Percentiles rank a stretch among this genome's conserved stretches.
Conservation (phyloP, 768 basidiomycete genomes). For the Naematelia encephala region DNA sequence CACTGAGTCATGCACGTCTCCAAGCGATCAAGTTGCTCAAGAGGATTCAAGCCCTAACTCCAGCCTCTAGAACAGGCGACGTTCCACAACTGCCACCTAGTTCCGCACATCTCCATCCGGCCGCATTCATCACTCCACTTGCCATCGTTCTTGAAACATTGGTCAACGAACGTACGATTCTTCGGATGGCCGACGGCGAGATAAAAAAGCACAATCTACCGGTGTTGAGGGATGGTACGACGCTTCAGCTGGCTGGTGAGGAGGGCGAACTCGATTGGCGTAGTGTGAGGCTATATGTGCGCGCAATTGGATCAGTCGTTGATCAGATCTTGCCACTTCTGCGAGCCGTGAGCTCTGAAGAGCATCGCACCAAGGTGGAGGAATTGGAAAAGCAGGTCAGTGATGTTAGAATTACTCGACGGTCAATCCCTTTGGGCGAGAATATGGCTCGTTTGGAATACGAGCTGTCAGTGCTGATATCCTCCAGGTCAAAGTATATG, state of each 20-base stretch:
- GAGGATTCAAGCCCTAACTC: slow-evolving; percentile 9
- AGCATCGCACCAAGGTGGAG: slow-evolving; percentile 10
- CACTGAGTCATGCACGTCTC: background rate
- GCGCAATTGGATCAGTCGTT: slow-evolving; percentile 18
- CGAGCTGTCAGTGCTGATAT: background rate
- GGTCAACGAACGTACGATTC: slow-evolving; percentile 28
- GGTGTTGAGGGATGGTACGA: slow-evolving; percentile 8
- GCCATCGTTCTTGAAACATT: slow-evolving; percentile 36
- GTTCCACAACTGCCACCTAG: slow-evolving; percentile 9
- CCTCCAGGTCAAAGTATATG: slow-evolving; percentile 16
- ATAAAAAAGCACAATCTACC: slow-evolving; percentile 10
- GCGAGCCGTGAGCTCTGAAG: slow-evolving; percentile 6
- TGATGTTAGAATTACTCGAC: too few species aligned
- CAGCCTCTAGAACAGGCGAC: background rate
- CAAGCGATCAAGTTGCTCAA: slow-evolving; percentile 1
- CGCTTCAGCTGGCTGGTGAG: slow-evolving; percentile 10
- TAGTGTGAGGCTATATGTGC: slow-evolving; percentile 16
- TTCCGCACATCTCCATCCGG: slow-evolving; percentile 16
- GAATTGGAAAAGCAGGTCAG: slow-evolving; percentile 22
- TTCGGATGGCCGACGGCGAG: background rate
- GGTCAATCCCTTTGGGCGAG: too few species aligned
- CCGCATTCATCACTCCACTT: slow-evolving; percentile 23
- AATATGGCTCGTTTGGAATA: background rate
- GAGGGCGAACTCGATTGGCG: slow-evolving; percentile 34
- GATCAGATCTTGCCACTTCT: slow-evolving; percentile 12